Base-by-base conservation (phyloP, 805 yeast species). In the Candida suzukii region DNA sequence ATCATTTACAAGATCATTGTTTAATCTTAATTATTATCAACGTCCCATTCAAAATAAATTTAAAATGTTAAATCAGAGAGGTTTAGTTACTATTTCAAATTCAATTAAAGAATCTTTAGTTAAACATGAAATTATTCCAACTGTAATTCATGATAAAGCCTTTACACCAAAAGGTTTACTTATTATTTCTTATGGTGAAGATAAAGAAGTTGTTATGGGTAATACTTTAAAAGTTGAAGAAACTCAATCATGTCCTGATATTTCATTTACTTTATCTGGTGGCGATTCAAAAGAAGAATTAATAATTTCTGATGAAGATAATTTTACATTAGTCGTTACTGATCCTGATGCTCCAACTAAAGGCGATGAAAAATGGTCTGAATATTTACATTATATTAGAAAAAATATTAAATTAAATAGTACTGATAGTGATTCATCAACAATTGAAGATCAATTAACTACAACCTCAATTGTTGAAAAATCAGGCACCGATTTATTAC, bases 291-390 rank as follows among this genome's bases (percentile, higher is more conserved):
- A 41, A 12, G 70, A 71, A 34, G 70, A 68, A 28, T 51, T 70
- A 47, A 70, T 67, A 46, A 63, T 73, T 30, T 54, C 64, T 14
- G 50, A 60, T 20, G 60, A 69, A 21, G 82, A 78, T 48, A 63
- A 71, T 39, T 88, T 83, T 64, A 78, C 93, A 11, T 64, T 90
- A 49, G 84, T 85, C 3, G 51, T 88, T 49, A 90, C 96, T 8
- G 96, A 88, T 61, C 97, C 97, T 1, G 96, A 88, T 67, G 96
- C 96, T 8, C 97, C 97, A 13, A 75, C 88, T 3, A 73, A 78
- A 50, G 71, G 74, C 3, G 96, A 88, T 59, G 78, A 81, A 55
- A 86, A 80, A 57, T 88, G 95, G 95, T 81, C 93, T 3, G 95
- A 88, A 61, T 88, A 70, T 58, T 78, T 83, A 41, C 97, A 88